Conservation (phyloP, 129 eudicot genomes). For the Artemisia tridentata region DNA sequence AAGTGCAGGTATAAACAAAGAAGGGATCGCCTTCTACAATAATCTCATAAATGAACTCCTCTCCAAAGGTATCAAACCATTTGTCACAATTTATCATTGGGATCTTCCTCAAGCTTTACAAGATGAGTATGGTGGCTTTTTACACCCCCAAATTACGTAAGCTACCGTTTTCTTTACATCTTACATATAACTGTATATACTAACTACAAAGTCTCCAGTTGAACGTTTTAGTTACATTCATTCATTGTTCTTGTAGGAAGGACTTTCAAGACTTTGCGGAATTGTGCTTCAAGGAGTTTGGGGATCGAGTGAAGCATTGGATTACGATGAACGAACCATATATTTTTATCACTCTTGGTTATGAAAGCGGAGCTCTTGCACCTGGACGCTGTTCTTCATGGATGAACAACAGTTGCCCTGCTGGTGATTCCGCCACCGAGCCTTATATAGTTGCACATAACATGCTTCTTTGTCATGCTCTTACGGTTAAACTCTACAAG, state of each 20-base stretch:
- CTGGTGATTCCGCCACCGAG: slow-evolving; percentile 27
- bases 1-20: slow-evolving; percentile 35
- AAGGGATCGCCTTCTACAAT: slow-evolving; percentile 35
- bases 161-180: no score
- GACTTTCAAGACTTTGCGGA: slow-evolving; percentile 27
- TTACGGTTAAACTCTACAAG: slow-evolving; percentile 21
- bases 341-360: neutral
- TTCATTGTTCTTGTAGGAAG: neutral
- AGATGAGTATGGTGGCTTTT: slow-evolving; percentile 35
- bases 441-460: slow-evolving; percentile 29
- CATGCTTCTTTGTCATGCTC: slow-evolving; percentile 31
- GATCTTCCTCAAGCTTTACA: slow-evolving; percentile 34
- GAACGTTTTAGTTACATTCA: no score
- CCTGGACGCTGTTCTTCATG: slow-evolving; percentile 29
- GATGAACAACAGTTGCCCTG: slow-evolving; percentile 19
- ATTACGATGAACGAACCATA: slow-evolving; percentile 31
- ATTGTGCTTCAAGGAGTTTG: slow-evolving; percentile 26
- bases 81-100: slow-evolving; percentile 38
- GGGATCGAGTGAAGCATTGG: slow-evolving; percentile 37
- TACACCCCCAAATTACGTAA: slow-evolving; percentile 23
- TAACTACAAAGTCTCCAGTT: no score
- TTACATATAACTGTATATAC: no score
- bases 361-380: slow-evolving; percentile 24
- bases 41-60: slow-evolving; percentile 31
- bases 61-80: slow-evolving; percentile 31